Evolutionary conservation across 2,329 filamentous ascomycete species (phyloP).

Genomic region (Botryotinia calthae): DNA sequence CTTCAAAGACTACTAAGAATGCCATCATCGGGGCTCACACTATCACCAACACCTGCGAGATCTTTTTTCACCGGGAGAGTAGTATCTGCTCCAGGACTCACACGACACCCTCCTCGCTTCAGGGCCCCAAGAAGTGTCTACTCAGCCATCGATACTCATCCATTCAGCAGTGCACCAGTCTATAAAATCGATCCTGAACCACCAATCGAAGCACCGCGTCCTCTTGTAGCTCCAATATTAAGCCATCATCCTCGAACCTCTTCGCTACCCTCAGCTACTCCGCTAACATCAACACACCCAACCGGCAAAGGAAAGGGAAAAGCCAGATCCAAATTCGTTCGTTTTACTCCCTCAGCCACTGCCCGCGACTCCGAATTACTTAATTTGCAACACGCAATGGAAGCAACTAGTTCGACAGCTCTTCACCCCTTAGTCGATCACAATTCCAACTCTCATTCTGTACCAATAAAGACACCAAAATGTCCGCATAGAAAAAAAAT

Average conservation of each 20-base stretch:
- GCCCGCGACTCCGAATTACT: slow-evolving; percentile 19
- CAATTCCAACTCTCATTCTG: not conserved
- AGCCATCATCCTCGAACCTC: slow-evolving; percentile 7
- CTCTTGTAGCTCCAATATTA: not conserved
- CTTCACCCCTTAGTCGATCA: slow-evolving; percentile 12
- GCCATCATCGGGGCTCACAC: slow-evolving; percentile 19
- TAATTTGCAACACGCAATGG: slow-evolving; percentile 17
- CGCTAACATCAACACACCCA: not conserved
- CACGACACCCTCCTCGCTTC: slow-evolving; percentile 27
- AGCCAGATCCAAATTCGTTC: slow-evolving; percentile 5
- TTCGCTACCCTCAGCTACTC: not conserved
- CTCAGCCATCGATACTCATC: slow-evolving; percentile 35
- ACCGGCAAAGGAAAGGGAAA: not conserved
- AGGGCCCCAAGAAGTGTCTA: slow-evolving; percentile 37
- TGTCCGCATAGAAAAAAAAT: slow-evolving; percentile 18
- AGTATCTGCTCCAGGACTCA: slow-evolving; percentile 13
- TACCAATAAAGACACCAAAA: not conserved
- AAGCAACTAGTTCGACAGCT: slow-evolving; percentile 17
- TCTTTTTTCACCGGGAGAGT: slow-evolving; percentile 10
- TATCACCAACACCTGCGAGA: slow-evolving; percentile 19
- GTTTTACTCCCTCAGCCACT: slow-evolving; percentile 19
- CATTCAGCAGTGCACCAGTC: slow-evolving; percentile 32
- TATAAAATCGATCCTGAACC: slow-evolving; percentile 20
- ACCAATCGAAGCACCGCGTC: slow-evolving; percentile 10
- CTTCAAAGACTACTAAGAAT: slow-evolving; percentile 31